Percentiles rank a stretch among this genome's conserved stretches.
Conservation (phyloP, 352 stramenopile genomes). For the Globisporangium barbulae region DNA sequence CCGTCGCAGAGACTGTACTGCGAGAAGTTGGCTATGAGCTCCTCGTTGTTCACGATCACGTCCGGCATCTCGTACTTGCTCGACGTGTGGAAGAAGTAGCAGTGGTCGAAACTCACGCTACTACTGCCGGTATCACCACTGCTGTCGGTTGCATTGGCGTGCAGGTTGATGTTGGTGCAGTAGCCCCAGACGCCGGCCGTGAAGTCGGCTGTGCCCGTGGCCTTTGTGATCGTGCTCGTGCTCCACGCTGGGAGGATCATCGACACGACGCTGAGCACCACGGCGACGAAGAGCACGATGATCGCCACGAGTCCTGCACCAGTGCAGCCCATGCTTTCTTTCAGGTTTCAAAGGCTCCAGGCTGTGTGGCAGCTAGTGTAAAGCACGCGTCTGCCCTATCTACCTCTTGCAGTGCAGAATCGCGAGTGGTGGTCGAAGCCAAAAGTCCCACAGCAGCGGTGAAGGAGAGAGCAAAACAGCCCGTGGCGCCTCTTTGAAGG, state of each 20-base stretch:
- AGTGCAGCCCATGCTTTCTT: conserved; percentile 40
- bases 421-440: background rate
- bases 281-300: conserved; percentile 50
- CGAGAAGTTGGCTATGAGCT: conserved; percentile 43
- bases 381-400: background rate
- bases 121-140: conserved; percentile 18
- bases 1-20: conserved; percentile 56
- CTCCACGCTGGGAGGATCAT: conserved; percentile 68
- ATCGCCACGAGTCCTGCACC: conserved; percentile 52
- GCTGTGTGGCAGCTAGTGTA: background rate
- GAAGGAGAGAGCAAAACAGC: background rate
- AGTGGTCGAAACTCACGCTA: conserved; percentile 49
- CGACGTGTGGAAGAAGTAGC: conserved; percentile 70
- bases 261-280: conserved; percentile 56
- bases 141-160: conserved; percentile 5
- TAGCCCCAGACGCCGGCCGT: conserved; percentile 60
- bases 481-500: background rate
- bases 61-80: conserved; percentile 46
- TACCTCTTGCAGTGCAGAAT: background rate
- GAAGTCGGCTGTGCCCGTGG: conserved; percentile 46
- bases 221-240: conserved; percentile 36
- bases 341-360: background rate
- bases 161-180: conserved; percentile 55
- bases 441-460: background rate
- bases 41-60: conserved; percentile 19